phyloP scores from a whole-genome alignment of 2,329 filamentous ascomycete genomes.

The Emericellopsis cladophorae region DNA sequence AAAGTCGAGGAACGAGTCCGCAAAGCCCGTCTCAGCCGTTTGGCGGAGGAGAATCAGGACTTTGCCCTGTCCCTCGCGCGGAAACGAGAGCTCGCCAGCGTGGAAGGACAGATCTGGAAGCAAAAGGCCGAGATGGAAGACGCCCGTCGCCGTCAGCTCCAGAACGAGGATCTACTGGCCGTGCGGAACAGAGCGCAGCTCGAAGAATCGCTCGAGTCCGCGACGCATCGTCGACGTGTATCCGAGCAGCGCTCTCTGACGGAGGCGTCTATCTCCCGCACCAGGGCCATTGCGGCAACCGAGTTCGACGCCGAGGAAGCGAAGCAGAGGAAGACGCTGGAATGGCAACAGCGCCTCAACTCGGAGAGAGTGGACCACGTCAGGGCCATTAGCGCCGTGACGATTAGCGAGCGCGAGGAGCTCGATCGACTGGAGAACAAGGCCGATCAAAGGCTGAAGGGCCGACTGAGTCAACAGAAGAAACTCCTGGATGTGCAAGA shows the following conservation, averaged over 20 bases:
- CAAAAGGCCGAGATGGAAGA: slow-evolving; percentile 39
- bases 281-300: slow-evolving; percentile 29
- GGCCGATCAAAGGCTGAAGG: slow-evolving; percentile 30
- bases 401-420: slow-evolving; percentile 37
- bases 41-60: slow-evolving; percentile 33
- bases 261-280: slow-evolving; percentile 28
- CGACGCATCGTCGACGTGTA: slow-evolving; percentile 20
- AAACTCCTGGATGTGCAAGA: slow-evolving; percentile 36
- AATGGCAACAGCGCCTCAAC: slow-evolving; percentile 34
- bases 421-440: slow-evolving; percentile 32
- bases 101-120: slow-evolving; percentile 36
- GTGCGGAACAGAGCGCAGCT: slow-evolving; percentile 30
- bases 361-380: slow-evolving; percentile 32
- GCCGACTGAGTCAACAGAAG: slow-evolving; percentile 35
- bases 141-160: slow-evolving; percentile 30
- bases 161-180: slow-evolving; percentile 28
- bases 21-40: slow-evolving; percentile 29
- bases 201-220: slow-evolving; percentile 26
- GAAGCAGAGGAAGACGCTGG: slow-evolving; percentile 28
- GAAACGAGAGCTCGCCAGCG: slow-evolving; percentile 34
- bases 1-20: slow-evolving; percentile 36
- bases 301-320: slow-evolving; percentile 31
- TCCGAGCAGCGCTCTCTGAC: slow-evolving; percentile 34
- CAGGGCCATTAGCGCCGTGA: slow-evolving; percentile 33
- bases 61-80: slow-evolving; percentile 33